A percentile compares a stretch with the other conserved stretches of the same genome.
These are phyloP conservation scores for Ustilago vetiveriae DNA, from an alignment of 1,284 basidiomycete genomes.

Conservation along the genomic window DNA sequence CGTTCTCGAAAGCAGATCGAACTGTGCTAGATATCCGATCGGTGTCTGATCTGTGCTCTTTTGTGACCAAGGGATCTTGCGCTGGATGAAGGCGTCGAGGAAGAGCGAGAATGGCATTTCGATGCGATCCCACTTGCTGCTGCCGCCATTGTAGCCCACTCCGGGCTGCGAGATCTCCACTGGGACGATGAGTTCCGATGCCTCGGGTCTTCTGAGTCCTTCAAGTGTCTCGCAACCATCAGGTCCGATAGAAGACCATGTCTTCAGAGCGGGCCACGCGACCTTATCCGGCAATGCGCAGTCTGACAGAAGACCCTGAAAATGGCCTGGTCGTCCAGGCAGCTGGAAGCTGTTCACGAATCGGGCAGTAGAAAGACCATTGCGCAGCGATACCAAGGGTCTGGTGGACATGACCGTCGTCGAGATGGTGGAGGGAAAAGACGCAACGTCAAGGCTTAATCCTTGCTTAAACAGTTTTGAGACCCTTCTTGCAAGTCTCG, in stretches of 20 bases:
- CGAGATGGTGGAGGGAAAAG: neutral
- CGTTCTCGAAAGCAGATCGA: constrained; percentile 37
- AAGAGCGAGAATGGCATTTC: constrained; percentile 50
- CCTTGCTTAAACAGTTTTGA: neutral
- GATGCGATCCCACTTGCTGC: constrained; percentile 42
- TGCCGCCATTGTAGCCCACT: constrained; percentile 40
- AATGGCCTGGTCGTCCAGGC: constrained; percentile 23
- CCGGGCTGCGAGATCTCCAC: constrained; percentile 45
- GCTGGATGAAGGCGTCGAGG: constrained; percentile 50
- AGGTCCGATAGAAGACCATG: constrained; percentile 22
- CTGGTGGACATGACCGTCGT: constrained; percentile 23
- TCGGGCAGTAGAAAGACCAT: constrained; percentile 22
- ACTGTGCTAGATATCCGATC: constrained; percentile 53
- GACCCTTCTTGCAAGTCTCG: no score
- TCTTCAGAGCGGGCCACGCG: constrained; percentile 40
- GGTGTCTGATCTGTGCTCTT: neutral
- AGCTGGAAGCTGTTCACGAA: constrained; percentile 30
- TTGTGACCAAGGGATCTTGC: constrained; percentile 39
- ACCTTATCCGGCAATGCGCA: constrained; percentile 16
- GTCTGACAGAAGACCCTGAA: constrained; percentile 19
- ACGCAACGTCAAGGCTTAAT: neutral
- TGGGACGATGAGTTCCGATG: constrained; percentile 26
- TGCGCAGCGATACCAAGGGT: constrained; percentile 11
- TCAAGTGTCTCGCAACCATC: constrained; percentile 37
- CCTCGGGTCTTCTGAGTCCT: constrained; percentile 29